Base-by-base conservation (phyloP, 805 yeast genomes). In the Kluyveromyces wickerhamii region DNA sequence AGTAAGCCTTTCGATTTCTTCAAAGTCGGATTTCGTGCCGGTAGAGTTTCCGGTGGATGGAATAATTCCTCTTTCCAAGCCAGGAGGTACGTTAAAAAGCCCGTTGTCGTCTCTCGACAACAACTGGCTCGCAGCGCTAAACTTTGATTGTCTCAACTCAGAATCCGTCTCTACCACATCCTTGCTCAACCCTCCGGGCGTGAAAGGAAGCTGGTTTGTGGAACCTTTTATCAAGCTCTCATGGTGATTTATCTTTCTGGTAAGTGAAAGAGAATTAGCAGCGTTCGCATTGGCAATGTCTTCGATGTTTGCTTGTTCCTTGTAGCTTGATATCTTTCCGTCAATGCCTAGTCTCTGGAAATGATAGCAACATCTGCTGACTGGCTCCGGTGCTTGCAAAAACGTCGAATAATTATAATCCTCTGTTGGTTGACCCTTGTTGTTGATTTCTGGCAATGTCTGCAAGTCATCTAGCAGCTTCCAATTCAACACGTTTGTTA, bases 181-280 rank as follows among this genome's bases (percentile, higher is more conserved):
- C 44, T 60, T 48, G 3, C 60, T 60, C n/a, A 73, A 45, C 2
- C 97, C 96, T 44, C 98, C 97, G 0, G 98, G 98, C 38, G 80
- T 78, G 52, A 92, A 92, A 0, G 98, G 98, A 49, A 89, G 60
- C 48, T 72, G 82, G 13, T 76, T 71, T 0, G 94, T 68, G 3
- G 75, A 66, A 0, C 97, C 97, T 30, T 68, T 64, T 3, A 85
- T 60, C 2, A 77, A 63, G 26, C 75, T 79, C n/a, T 64, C 64
- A 43, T 73, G 74, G 5, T 80, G 67, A 11, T 77, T 74, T 42
- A 76, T 71, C 35, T 77, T 71, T 42, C 98, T 67, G 20, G 72
- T 75, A 38, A 87, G 54, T 1, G 94, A 79, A 29, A 87, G 63
- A 0, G 95, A 81, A 40, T 77, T 79, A 9, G 78, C 67, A 11